Percentiles rank a stretch among this genome's conserved stretches.
Evolutionary conservation across 495 filamentous ascomycete species (phyloP).

Genomic region (Hyaloscypha bicolor): DNA sequence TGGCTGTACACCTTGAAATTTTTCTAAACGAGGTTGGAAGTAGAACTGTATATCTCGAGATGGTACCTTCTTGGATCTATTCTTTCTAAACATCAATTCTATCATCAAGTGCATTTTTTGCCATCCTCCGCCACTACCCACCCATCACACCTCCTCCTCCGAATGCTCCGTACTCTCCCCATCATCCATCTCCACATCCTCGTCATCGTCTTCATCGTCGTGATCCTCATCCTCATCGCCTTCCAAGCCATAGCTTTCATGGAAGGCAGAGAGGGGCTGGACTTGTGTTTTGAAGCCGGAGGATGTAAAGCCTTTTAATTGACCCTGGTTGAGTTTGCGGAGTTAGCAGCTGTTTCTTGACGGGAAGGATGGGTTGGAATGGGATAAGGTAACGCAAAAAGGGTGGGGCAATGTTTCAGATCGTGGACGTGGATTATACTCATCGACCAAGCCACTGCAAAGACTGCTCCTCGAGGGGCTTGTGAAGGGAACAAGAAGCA

Average conservation of each 20-base stretch:
- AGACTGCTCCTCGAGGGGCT: too few relatives aligned
- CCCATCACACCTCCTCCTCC: too few relatives aligned
- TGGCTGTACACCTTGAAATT: too few relatives aligned
- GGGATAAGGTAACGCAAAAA: too few relatives aligned
- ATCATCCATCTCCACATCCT: constrained; percentile 37
- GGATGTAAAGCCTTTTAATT: constrained; percentile 69
- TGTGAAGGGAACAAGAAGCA: background rate
- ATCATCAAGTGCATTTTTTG: too few relatives aligned
- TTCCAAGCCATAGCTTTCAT: constrained; percentile 89
- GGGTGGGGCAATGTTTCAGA: constrained; percentile 10
- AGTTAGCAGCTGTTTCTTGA: background rate
- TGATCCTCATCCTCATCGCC: constrained; percentile 67
- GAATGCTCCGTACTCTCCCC: too few relatives aligned
- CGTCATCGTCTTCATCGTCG: constrained; percentile 67
- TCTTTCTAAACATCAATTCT: too few relatives aligned
- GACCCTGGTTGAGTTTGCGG: constrained; percentile 47
- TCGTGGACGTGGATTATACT: constrained; percentile 5
- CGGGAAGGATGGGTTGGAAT: background rate
- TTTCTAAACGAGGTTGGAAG: too few relatives aligned
- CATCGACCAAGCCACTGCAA: too few relatives aligned
- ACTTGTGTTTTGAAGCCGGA: constrained; percentile 79
- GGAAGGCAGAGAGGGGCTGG: constrained; percentile 75
- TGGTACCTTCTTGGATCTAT: too few relatives aligned
- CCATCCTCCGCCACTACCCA: too few relatives aligned
- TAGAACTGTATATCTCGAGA: too few relatives aligned